Base-by-base conservation (phyloP, 495 filamentous ascomycete species). In the Cercophora newfieldiana region DNA sequence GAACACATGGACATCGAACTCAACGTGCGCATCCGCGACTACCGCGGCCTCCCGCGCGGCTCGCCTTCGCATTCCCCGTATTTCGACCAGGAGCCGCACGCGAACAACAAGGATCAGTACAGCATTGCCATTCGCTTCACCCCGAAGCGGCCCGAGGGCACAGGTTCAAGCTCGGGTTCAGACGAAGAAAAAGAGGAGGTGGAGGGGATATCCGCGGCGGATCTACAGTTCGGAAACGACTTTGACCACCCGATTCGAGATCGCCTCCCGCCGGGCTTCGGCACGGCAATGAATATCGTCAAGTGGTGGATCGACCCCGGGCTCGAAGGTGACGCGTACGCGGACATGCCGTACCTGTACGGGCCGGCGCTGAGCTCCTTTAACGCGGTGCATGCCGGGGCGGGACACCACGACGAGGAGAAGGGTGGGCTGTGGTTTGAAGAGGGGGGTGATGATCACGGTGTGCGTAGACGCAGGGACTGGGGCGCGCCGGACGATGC, bases 181-280 rank as follows among this genome's bases (percentile, higher is more conserved):
- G 37, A 44, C 18, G 37, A 44, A 44, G 37, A 44, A 14, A 16
- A 44, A 44, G 18, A 16, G 18, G 4, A 44, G 3, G 37, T 44
- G 7, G 59, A 61, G 25, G 79, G 78, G 5, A 88, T 97, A 28
- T 81, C 83, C 7, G 92, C 87, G 49, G 77, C 86, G 24, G 89
- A 92, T 61, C 83, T 97, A 1, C 83, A 97, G 33, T 97, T 93
- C 64, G 94, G 94, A 19, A 97, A 97, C 74, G 91, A 97, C 77
- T 97, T 97, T 66, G 92, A 95, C 69, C 85, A 88, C 26, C 91
- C 94, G 0, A 91, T 99, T 64, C 86, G 91, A 47, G 88, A 95
- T 69, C 83, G 88, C n/a, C 81, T 99, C 0, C 95, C 95, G 0
- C 90, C 90, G 0, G 94, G 93, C 5, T 96, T 97, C 74, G 83